phyloP scores from a whole-genome alignment of 768 basidiomycete species.

The Leccinellum albellum region DNA sequence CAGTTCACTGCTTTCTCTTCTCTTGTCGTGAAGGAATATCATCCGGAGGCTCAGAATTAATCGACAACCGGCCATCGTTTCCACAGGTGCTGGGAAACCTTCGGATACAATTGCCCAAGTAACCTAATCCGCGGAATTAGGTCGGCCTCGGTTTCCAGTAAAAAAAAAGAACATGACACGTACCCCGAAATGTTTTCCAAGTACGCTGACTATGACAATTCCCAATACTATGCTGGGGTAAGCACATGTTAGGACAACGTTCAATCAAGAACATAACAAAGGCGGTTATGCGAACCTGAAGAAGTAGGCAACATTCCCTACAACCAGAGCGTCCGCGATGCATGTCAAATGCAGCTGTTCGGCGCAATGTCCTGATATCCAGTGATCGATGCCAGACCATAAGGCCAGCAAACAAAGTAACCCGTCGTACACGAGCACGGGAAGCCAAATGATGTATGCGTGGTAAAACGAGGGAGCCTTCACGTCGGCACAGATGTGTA shows the following conservation, averaged over 20 bases:
- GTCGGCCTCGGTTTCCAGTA: background rate
- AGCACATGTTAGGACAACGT: background rate
- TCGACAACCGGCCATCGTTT: background rate
- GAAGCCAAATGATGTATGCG: conserved; percentile 8
- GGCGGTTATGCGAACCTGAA: background rate
- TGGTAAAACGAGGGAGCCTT: background rate
- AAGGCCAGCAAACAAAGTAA: conserved; percentile 8
- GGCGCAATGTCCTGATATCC: background rate
- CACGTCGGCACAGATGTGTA: conserved; percentile 3
- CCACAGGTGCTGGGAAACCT: conserved; percentile 1
- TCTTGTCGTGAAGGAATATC: conserved; percentile 1
- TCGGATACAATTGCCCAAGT: conserved; percentile 3
- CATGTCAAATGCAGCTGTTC: background rate
- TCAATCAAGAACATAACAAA: background rate
- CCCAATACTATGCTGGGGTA: background rate
- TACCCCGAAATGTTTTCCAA: conserved; percentile 5
- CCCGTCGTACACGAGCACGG: conserved; percentile 10
- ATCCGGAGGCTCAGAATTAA: background rate
- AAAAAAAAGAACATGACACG: too few relatives aligned
- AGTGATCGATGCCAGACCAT: background rate
- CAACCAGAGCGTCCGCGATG: background rate
- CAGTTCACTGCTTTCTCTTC: background rate
- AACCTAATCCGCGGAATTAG: background rate
- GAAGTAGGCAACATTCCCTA: conserved; percentile 2
- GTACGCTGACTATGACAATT: background rate